Conservation (phyloP, 1,139 yeast species). For the Magnusiomyces clavatus region DNA sequence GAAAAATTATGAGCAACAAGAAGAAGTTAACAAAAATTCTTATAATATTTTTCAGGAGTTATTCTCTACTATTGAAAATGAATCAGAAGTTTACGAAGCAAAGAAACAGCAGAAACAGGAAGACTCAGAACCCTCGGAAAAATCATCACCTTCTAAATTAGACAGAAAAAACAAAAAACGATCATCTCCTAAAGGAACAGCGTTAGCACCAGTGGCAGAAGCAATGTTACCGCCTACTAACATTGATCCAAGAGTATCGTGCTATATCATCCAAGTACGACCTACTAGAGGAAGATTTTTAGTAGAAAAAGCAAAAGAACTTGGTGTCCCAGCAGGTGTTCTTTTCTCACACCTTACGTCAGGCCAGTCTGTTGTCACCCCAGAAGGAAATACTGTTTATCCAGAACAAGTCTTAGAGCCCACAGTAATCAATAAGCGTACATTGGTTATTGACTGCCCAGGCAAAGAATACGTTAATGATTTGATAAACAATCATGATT, state of each 20-base stretch:
- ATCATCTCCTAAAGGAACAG: conserved; percentile 6
- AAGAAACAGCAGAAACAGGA: not conserved
- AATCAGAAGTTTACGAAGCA: not conserved
- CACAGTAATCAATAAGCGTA: conserved; percentile 48
- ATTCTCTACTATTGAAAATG: conserved; percentile 13
- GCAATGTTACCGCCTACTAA: not conserved
- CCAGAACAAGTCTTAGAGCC: conserved; percentile 73
- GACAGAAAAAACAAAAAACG: conserved; percentile 4
- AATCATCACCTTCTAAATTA: not conserved
- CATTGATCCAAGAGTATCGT: conserved; percentile 31
- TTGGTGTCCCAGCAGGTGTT: conserved; percentile 66
- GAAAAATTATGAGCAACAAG: not conserved
- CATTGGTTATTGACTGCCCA: conserved; percentile 73
- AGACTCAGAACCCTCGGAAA: not conserved
- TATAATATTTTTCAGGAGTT: conserved; percentile 15
- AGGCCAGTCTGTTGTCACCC: conserved; percentile 52
- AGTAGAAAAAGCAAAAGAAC: conserved; percentile 51
- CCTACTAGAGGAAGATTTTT: conserved; percentile 76
- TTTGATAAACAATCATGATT: conserved; percentile 7
- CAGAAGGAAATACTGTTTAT: conserved; percentile 48
- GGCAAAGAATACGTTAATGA: conserved; percentile 39
- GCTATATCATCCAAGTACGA: conserved; percentile 56
- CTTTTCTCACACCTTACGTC: conserved; percentile 50
- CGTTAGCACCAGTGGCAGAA: not conserved
- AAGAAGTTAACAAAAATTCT: conserved; percentile 10